Evolutionary conservation across 139 green algal genomes (phyloP), one percentile per base, ranked within the genome.

Genomic region (Coelastrella sp.): DNA sequence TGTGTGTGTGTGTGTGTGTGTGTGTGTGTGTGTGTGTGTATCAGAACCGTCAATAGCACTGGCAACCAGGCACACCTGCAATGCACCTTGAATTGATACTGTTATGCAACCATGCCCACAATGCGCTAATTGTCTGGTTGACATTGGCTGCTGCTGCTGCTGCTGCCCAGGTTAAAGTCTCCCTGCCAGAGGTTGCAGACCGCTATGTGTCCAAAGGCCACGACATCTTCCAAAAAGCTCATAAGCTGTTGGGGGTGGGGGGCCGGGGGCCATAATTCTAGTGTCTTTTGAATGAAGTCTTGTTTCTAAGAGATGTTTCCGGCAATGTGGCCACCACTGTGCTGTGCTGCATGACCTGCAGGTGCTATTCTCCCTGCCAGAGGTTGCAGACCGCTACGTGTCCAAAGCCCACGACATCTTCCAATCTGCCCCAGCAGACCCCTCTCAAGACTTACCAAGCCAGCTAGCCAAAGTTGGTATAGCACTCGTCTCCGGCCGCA

Each of bases 381-480:
- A 95, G 86, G 47, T 99, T 47, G 22, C 87, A 10, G 19, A 93
- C 64, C 93, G 95, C 57, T 99, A 98, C 90, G 89, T 93, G 10
- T 78, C 75, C 5, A 73, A 57, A 0, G 94, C 90, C 0, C 19
- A 68, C 0, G 71, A 78, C 1, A 93, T 98, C 57, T 97, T 98
- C 80, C 32, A 58, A 17, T 92, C 88, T 16, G 93, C 96, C 0
- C 94, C 96, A 4, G 0, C 88, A 11, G 93, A 97, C 60, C 71
- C 92, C 4, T 83, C 95, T 8, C 58, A 68, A 58, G 97, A 99
- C 94, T 94, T 99, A 65, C 86, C 90, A 13, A 90, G 91, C 0
- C 97, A 99, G 91, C 91, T 98, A 66, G 85, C 96, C 61, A 98
- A 99, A 92, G 85, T 96, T 17, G 96, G 94, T 2, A 74, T 94